Evolutionary conservation across 192 early-diverging fungal species (phyloP).

Genomic region (Umbelopsis sp.): DNA sequence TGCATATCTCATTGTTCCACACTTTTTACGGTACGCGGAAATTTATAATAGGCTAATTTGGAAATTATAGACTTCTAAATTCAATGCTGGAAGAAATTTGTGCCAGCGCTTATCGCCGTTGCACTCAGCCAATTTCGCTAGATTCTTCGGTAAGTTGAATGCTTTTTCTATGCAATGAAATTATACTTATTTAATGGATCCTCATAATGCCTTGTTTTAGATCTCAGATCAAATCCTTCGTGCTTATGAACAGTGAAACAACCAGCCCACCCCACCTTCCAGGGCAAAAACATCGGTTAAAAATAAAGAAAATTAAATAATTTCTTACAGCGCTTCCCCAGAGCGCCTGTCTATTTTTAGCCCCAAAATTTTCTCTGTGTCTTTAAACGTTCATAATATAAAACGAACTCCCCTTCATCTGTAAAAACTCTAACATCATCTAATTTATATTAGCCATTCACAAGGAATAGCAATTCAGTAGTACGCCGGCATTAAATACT

Average conservation of each 20-base stretch:
- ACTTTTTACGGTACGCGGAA: neutral
- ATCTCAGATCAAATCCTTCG: neutral
- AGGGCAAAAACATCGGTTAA: too few species aligned
- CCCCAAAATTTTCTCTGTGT: neutral
- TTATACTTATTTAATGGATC: neutral
- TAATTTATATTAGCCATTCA: too few species aligned
- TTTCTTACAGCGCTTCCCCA: too few species aligned
- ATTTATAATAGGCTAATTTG: neutral
- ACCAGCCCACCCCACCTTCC: too few species aligned
- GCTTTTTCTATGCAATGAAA: neutral
- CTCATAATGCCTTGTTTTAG: neutral
- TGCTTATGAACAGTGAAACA: neutral
- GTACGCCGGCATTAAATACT: neutral
- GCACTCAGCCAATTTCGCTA: conserved; percentile 44
- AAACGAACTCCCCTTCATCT: neutral
- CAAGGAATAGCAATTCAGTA: neutral
- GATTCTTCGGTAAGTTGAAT: conserved; percentile 38
- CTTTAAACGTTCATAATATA: neutral
- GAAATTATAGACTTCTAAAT: conserved; percentile 37
- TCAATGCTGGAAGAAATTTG: conserved; percentile 53
- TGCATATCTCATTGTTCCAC: neutral
- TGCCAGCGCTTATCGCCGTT: conserved; percentile 51
- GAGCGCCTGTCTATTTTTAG: neutral
- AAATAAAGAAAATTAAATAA: too few species aligned
- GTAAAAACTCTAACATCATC: neutral